A percentile compares a stretch with the other conserved stretches of the same genome.
Conservation (phyloP, 441 rosid genomes). For the Bruguiera hainesii region DNA sequence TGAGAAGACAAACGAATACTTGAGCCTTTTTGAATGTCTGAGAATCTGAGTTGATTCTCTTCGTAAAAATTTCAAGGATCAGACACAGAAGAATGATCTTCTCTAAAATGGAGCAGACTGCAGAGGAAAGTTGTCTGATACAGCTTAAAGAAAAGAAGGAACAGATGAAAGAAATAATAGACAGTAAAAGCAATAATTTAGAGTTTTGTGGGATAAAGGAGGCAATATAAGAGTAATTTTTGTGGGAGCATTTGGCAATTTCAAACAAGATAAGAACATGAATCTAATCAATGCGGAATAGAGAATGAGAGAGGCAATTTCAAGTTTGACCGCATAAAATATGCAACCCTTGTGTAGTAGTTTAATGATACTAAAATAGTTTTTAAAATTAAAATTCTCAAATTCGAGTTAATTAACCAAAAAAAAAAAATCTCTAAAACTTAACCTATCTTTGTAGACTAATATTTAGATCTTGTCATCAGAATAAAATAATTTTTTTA, state of each 20-base stretch:
- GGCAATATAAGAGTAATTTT: not conserved
- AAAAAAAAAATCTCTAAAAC: no score
- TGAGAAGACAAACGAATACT: not conserved
- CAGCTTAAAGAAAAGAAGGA: not conserved
- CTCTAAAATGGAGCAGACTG: constrained; percentile 14
- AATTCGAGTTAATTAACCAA: no score
- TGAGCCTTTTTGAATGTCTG: constrained; percentile 3
- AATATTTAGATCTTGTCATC: no score
- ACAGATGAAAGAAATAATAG: not conserved
- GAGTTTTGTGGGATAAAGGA: not conserved
- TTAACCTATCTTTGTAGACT: no score
- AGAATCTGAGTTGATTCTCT: constrained; percentile 5
- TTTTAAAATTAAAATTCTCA: no score
- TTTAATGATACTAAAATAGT: no score
- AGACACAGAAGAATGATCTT: constrained; percentile 18
- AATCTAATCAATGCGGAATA: not conserved
- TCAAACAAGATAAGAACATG: not conserved
- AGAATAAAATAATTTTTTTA: no score
- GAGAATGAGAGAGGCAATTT: not conserved
- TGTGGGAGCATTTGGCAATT: not conserved
- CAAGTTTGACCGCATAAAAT: no score
- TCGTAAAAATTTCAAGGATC: constrained; percentile 10
- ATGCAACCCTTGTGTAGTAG: no score
- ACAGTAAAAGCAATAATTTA: not conserved
- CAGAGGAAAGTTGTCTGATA: constrained; percentile 18